Percentiles rank a stretch among this genome's conserved stretches.
phyloP scores from a whole-genome alignment of 2,329 filamentous ascomycete species.

The Paracoccidioides brasiliensis region DNA sequence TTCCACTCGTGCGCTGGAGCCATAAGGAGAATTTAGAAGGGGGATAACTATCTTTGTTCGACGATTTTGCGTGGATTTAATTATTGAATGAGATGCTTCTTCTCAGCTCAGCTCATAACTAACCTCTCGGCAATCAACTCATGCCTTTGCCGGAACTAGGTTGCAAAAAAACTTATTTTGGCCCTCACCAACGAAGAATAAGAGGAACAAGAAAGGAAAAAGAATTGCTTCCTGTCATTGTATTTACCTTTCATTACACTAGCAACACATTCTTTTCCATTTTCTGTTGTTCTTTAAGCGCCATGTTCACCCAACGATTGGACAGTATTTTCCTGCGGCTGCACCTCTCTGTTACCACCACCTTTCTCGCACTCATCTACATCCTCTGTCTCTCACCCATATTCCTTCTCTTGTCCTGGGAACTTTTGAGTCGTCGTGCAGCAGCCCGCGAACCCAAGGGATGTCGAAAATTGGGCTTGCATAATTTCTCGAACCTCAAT shows the following conservation, averaged over 20 bases:
- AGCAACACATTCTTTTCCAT: background rate
- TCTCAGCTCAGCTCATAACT: no score
- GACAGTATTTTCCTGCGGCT: conserved; percentile 7
- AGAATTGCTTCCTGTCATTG: background rate
- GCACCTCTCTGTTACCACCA: conserved; percentile 6
- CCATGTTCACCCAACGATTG: conserved; percentile 14
- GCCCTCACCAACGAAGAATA: background rate
- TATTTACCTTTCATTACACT: background rate
- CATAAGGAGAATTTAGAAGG: no score
- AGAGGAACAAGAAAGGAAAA: background rate
- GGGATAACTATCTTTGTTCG: no score
- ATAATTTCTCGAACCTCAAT: conserved; percentile 37
- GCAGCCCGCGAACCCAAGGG: conserved; percentile 29
- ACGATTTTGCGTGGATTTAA: no score
- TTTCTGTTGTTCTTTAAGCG: background rate
- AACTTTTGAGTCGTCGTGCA: conserved; percentile 1
- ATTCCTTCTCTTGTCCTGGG: conserved; percentile 5
- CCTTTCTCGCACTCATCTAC: conserved; percentile 9
- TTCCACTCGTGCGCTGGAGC: background rate
- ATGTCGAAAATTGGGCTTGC: conserved; percentile 40
- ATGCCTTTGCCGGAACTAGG: background rate
- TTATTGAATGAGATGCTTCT: no score
- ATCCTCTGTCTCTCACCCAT: conserved; percentile 9
- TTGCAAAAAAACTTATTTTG: background rate
- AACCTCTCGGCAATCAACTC: background rate